phyloP scores from a whole-genome alignment of 2,329 filamentous ascomycete genomes.

The Tolypocladium amazonense region DNA sequence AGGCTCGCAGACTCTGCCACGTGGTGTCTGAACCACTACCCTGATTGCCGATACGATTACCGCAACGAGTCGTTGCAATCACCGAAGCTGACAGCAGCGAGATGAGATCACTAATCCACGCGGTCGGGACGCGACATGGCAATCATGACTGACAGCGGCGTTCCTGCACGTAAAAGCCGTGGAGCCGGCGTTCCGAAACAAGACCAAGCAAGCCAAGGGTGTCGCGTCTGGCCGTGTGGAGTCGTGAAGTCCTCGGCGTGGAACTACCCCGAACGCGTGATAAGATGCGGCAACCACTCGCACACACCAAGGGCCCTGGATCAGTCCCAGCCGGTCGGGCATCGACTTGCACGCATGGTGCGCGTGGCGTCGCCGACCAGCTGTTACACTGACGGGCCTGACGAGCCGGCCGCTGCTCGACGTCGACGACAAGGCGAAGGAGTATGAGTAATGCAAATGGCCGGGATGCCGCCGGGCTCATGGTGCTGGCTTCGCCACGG shows the following conservation, averaged over 20 bases:
- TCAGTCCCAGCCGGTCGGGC: background rate
- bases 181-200: too few species aligned
- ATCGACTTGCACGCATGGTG: background rate
- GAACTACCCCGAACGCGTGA: too few species aligned
- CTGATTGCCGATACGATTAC: background rate
- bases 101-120: background rate
- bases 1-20: background rate
- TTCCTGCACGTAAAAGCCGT: background rate
- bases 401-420: background rate
- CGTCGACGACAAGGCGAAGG: background rate
- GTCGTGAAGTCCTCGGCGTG: too few species aligned
- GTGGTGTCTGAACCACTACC: background rate
- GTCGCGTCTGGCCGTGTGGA: background rate
- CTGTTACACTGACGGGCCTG: background rate
- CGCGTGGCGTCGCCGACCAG: background rate
- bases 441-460: background rate
- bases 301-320: too few species aligned
- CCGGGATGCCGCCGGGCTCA: background rate
- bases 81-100: background rate
- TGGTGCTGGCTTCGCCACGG: background rate
- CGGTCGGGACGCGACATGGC: background rate
- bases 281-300: too few species aligned
- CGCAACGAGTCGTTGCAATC: background rate
- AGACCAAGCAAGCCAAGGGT: too few species aligned
- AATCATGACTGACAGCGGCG: slow-evolving; percentile 1